A percentile compares a stretch with the other conserved stretches of the same genome.
Evolutionary conservation across 208 protist genomes (phyloP).

Genomic region (Lotmaria passim): DNA sequence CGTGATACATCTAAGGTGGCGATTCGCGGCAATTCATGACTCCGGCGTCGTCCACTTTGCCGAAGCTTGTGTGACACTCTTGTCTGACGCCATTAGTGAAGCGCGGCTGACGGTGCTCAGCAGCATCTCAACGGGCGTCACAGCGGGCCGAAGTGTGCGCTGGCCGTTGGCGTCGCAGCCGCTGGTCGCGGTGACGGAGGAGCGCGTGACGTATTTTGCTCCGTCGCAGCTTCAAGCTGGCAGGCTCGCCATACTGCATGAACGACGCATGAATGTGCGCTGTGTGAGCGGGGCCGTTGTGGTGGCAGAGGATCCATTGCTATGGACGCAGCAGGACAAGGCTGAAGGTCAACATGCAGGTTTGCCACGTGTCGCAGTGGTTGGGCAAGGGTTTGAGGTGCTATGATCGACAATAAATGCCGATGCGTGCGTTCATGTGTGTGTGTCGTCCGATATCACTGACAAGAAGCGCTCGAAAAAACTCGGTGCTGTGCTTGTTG

Average conservation of each 20-base stretch:
- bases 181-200: conserved; percentile 48
- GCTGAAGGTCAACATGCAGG: no score
- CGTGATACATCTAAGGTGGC: conserved; percentile 10
- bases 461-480: no score
- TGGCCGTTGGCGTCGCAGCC: conserved; percentile 31
- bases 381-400: conserved; percentile 50
- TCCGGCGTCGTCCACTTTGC: conserved; percentile 51
- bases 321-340: not conserved
- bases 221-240: conserved; percentile 22
- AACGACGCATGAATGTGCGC: conserved; percentile 59
- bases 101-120: conserved; percentile 14
- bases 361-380: conserved; percentile 35
- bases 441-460: not conserved
- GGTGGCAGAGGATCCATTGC: not conserved
- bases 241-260: not conserved
- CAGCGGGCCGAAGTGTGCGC: conserved; percentile 51
- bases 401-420: conserved; percentile 1
- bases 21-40: conserved; percentile 41
- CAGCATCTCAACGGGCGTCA: conserved; percentile 52
- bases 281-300: conserved; percentile 66
- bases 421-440: no score
- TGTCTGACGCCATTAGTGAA: not conserved
- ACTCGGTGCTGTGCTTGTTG: no score
- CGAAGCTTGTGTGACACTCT: not conserved
- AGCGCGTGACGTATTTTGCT: conserved; percentile 37